Base-by-base conservation (phyloP, 164 flowering plant species). In the Houttuynia cordata region DNA sequence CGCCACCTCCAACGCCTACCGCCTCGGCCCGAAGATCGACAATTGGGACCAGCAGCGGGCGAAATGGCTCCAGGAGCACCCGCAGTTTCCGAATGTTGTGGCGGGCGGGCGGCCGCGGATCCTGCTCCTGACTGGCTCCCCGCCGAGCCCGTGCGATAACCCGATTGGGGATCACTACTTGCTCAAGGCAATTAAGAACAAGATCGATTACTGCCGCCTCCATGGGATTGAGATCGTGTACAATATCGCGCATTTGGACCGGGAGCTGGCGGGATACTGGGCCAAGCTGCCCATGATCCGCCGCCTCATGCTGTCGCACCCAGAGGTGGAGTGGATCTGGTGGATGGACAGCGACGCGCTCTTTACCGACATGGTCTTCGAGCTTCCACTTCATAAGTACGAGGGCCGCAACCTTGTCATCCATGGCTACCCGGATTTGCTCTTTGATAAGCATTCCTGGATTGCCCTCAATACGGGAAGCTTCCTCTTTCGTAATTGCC, bases 321-420 rank as follows among this genome's bases (percentile, higher is more conserved):
- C 97, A 0, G 96, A 91, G 39, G 81, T 86, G 1, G 96, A 91
- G 73, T 91, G 97, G 96, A 79, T 91, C 62, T 87, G 98, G 98
- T 91, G 98, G 98, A 85, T 92, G 89, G 98, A 92, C 59, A 88
- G 96, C 67, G 98, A 92, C 76, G 98, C 98, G 0, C 64, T 88
- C 68, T 88, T 91, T 60, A 91, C 98, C 3, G 98, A 91, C 65
- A 85, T 91, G 95, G 85, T 79, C 37, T 91, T 91, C 62, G 85
- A 91, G 78, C 71, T 91, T 24, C 98, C 98, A 0, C 39, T 82
- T 8, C 22, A 61, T 0, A 88, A 85, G 76, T 91, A 91, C 63
- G 67, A 75, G 7, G 60, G 72, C 12, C 70, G 76, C 58, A 87
- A 92, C 62, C 56, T 92, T 71, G 90, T 92, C 19, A 69, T 91